Evolutionary conservation across 1,139 yeast species (phyloP), one percentile per base, ranked within the genome.

Genomic region (Hansenula lynferdii): DNA sequence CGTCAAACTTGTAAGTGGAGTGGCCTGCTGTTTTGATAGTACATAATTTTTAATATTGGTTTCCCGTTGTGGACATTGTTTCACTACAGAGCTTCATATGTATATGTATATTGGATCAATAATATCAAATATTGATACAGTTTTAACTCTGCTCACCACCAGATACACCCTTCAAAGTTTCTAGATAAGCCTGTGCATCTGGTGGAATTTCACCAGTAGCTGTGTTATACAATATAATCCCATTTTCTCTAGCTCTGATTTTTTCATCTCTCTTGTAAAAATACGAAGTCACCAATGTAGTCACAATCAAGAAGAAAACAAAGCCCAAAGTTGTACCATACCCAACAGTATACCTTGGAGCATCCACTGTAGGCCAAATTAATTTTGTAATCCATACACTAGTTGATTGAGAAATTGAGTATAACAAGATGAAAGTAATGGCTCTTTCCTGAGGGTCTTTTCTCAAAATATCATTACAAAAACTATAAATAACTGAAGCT

Each of bases 361-460:
- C 24, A 9, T 22, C 24, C 8, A 22, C 24, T 12, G 24, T 22
- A 22, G 24, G 24, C 12, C 8, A 22, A 22, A 12, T 22, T 22
- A 22, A 22, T 9, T 10, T 10, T 9, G 11, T 12, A 6, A 22
- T 5, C 24, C 24, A 22, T 6, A 12, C 24, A 9, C 12, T 22
- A 9, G 24, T 9, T 22, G 8, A 12, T 22, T 22, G 24, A 22
- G 12, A 9, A 9, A 22, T 9, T 9, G 11, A 9, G 11, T 22
- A 9, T 7, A 12, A 10, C 4, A 12, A 10, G 11, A 10, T 9
- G 4, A 62, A 43, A 10, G 64, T 56, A 28, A 61, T 53, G 2
- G 67, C 65, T 42, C 61, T 59, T 11, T 58, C 53, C 41, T 62
- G 66, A 1, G 66, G 64, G 44, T 62, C 65, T 31, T 58, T 51